Base-by-base conservation (phyloP, 257 asterid species). In the Forsythia viridissima region DNA sequence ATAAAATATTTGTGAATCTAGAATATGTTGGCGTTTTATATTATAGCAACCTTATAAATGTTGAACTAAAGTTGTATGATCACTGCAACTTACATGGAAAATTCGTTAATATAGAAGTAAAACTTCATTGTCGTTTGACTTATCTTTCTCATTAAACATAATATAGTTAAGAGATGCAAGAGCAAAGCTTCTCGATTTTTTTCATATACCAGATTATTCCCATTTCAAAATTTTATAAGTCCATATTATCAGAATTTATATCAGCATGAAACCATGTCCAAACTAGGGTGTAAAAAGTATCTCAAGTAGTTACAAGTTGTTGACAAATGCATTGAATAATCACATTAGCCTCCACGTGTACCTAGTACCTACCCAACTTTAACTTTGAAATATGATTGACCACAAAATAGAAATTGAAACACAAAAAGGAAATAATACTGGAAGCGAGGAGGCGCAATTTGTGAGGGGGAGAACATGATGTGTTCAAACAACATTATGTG, bases 271-370 rank as follows among this genome's bases (percentile, higher is more conserved):
- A 30, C 37, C 15, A 63, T 63, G 70, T 63, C 38, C 16, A 30
- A 63, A n/a, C 67, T n/a, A 20, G 36, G 20, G 30, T 8, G 67
- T 59, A 21, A 7, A 73, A 40, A 24, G 44, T 13, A 66, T 36
- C 42, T 78, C 46, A 11, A 16, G 71, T 43, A 63, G 42, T 72
- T 24, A 68, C 9, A 42, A 67, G 79, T 69, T 57, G 68, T 71
- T 51, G 41, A 75, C 36, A 48, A n/a, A 82, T n/a, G 30, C 81
- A 65, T 75, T 36, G 10, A 72, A 70, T 44, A 70, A 36, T 16
- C 80, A 82, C 13, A 73, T 21, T 6, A 10, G 52, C 77, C 72
- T 70, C 65, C 72, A 61, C 15, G 59, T 20, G 67, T 43, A 43
- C 30, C 57, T 43, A 55, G 67, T 43, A 43, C 30, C 57, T 43